A percentile compares a stretch with the other conserved stretches of the same genome.
These are phyloP conservation scores for Rhodamnia rubescens DNA, from an alignment of 345 rosid species.

Conservation along the genomic window DNA sequence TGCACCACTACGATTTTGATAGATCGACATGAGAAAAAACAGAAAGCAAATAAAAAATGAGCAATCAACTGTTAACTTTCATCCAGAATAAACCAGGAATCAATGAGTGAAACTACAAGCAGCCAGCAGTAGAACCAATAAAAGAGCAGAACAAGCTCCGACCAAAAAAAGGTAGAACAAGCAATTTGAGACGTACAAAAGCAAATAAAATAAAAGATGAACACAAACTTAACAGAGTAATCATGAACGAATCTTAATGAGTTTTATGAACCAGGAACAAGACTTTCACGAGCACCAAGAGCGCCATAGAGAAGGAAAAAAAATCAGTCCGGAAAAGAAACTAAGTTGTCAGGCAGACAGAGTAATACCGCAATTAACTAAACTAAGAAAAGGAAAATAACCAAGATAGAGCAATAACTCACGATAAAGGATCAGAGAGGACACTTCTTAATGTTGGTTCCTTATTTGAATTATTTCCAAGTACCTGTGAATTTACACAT, in stretches of 20 bases:
- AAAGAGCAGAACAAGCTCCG: no score
- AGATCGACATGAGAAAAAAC: neutral
- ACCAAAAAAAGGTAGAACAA: no score
- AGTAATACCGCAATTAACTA: neutral
- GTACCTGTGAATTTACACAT: constrained; percentile 51
- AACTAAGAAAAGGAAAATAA: neutral
- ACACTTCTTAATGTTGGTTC: constrained; percentile 91
- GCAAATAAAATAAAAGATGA: neutral
- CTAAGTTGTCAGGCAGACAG: neutral
- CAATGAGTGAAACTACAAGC: neutral
- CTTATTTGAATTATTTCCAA: constrained; percentile 41
- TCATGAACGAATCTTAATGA: neutral
- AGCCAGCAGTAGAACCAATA: neutral
- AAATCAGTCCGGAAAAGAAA: neutral
- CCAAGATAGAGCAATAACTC: constrained; percentile 29
- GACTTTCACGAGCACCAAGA: neutral
- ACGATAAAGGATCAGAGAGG: constrained; percentile 96
- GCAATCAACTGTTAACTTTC: neutral
- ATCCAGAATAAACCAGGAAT: neutral
- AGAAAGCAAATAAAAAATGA: neutral
- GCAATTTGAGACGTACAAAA: neutral
- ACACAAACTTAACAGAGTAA: neutral
- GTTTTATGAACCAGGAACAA: neutral
- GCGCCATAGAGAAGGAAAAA: neutral
- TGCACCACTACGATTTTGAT: constrained; percentile 56